Conservation (phyloP, 2,329 filamentous ascomycete species). For the Apiospora hydei region DNA sequence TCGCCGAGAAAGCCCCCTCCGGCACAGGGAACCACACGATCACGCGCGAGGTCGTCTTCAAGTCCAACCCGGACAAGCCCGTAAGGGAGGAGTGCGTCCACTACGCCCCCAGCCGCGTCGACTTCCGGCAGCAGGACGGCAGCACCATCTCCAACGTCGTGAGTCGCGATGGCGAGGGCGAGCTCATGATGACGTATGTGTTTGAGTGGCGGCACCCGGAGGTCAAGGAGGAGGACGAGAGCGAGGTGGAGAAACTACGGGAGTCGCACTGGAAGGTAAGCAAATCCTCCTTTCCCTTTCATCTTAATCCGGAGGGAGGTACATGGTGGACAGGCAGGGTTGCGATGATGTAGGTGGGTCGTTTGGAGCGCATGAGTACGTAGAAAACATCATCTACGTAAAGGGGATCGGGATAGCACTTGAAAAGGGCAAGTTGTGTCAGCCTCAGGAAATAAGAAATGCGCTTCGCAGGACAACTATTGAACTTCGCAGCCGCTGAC, state of each 20-base stretch:
- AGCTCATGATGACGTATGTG: constrained; percentile 44
- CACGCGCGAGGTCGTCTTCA: constrained; percentile 42
- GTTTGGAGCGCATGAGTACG: no score
- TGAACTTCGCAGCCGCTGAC: constrained; percentile 23
- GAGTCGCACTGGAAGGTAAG: constrained; percentile 39
- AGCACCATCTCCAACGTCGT: constrained; percentile 46
- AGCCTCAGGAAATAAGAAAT: no score
- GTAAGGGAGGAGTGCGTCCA: constrained; percentile 43
- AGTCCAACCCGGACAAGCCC: constrained; percentile 12
- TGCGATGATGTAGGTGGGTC: no score
- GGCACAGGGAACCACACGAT: constrained; percentile 26
- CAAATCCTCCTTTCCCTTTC: no score
- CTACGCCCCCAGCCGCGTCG: constrained; percentile 43
- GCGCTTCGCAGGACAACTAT: neutral
- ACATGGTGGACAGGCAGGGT: no score
- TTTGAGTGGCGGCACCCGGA: constrained; percentile 46
- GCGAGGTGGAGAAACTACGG: constrained; percentile 36
- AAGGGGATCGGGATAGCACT: no score
- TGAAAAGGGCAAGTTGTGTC: no score
- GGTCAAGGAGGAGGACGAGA: constrained; percentile 34
- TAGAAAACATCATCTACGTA: neutral
- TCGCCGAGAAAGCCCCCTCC: constrained; percentile 38
- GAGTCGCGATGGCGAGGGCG: constrained; percentile 38
- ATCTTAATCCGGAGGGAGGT: no score
- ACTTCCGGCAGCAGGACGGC: constrained; percentile 46